Conservation (phyloP, 257 asterid genomes). For the Verbascum thapsus region DNA sequence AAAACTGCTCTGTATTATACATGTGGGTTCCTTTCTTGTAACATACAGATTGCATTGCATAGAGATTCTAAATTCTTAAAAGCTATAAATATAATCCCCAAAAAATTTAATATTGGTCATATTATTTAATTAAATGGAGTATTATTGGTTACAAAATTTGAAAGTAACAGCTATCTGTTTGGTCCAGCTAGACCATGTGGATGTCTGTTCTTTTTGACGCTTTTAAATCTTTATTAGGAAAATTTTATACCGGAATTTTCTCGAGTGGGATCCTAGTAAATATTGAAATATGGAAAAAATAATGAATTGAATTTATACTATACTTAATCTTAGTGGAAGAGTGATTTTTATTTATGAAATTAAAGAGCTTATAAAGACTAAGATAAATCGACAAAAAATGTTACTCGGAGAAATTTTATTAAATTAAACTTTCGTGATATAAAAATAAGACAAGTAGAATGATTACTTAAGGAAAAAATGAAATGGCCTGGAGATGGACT, state of each 20-base stretch:
- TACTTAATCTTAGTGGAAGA: no score
- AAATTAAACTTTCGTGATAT: no score
- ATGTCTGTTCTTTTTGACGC: slow-evolving; percentile 24
- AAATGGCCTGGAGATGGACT: neutral
- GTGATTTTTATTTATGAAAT: no score
- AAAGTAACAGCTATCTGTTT: slow-evolving; percentile 44
- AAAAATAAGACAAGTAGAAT: neutral
- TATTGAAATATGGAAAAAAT: slow-evolving; percentile 7
- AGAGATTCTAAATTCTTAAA: slow-evolving; percentile 41
- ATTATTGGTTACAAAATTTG: slow-evolving; percentile 25
- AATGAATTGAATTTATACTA: no score
- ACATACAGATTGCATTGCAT: slow-evolving; percentile 57
- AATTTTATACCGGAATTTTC: neutral
- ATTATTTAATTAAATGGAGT: neutral
- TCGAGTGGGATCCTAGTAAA: neutral
- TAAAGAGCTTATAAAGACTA: no score
- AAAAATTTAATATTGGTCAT: no score
- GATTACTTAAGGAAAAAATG: neutral
- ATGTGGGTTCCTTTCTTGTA: slow-evolving; percentile 58
- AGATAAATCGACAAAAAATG: no score
- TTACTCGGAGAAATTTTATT: no score
- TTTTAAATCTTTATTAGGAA: slow-evolving; percentile 21
- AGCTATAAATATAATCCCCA: neutral
- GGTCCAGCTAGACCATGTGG: slow-evolving; percentile 75
- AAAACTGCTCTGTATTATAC: slow-evolving; percentile 18